Conservation (phyloP, 768 basidiomycete genomes). For the Hypsizygus marmoreus region DNA sequence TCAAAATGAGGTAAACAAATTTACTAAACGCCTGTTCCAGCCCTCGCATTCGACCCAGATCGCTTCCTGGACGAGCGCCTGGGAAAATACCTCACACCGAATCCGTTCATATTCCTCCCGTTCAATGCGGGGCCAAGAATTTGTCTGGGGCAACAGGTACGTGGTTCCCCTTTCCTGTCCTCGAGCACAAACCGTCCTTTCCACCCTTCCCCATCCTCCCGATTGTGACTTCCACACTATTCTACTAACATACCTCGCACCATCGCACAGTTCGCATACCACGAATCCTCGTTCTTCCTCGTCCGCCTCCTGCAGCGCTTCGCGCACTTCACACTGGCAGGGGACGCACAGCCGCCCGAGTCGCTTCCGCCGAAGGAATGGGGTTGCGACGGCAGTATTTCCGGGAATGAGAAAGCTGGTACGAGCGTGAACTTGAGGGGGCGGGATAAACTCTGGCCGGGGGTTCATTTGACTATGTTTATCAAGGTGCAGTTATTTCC, state of each 20-base stretch:
- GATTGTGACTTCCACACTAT: no score
- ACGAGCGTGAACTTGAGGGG: no score
- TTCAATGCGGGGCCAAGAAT: slow-evolving; percentile 56
- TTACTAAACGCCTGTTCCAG: slow-evolving; percentile 26
- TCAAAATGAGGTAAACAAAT: background rate
- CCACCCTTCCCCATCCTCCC: no score
- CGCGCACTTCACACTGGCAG: slow-evolving; percentile 43
- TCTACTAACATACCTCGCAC: no score
- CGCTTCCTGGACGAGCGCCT: slow-evolving; percentile 66
- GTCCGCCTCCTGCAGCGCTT: slow-evolving; percentile 60
- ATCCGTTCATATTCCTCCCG: slow-evolving; percentile 59
- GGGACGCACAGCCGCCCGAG: slow-evolving; percentile 43
- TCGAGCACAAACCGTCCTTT: no score
- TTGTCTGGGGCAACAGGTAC: slow-evolving; percentile 53
- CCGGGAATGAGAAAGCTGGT: no score
- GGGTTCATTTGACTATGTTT: slow-evolving; percentile 57
- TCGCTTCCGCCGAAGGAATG: slow-evolving; percentile 48
- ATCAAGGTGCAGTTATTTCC: no score
- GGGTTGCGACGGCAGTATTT: slow-evolving; percentile 35
- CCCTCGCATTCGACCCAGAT: slow-evolving; percentile 65
- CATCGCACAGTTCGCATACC: slow-evolving; percentile 72
- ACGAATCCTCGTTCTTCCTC: slow-evolving; percentile 65
- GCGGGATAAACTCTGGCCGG: slow-evolving; percentile 47
- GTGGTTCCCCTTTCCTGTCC: background rate
- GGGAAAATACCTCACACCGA: slow-evolving; percentile 53